Conservation (phyloP, 1,284 basidiomycete genomes). For the Heliocybe sulcata region DNA sequence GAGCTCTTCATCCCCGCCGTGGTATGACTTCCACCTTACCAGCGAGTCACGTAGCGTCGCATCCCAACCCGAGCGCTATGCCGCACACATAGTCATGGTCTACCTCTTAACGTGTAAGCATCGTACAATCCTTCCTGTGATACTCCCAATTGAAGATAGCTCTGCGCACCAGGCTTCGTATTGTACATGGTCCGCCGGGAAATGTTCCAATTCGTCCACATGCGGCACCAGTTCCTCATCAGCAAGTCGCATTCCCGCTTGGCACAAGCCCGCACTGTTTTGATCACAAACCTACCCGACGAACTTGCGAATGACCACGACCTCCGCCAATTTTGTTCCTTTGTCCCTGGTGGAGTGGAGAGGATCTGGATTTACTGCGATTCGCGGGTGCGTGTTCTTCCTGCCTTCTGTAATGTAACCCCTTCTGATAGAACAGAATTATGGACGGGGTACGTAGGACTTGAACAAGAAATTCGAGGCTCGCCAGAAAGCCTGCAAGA, state of each 20-base stretch:
- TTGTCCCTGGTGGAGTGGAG: constrained; percentile 74
- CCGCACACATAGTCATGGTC: constrained; percentile 38
- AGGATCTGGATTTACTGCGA: constrained; percentile 70
- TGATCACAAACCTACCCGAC: constrained; percentile 68
- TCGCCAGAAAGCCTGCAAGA: constrained; percentile 46
- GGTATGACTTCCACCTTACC: not conserved
- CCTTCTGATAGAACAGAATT: too few species aligned
- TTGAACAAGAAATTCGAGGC: constrained; percentile 59
- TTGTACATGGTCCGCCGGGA: constrained; percentile 65
- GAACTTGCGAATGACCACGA: constrained; percentile 53
- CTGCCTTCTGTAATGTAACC: too few species aligned
- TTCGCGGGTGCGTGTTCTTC: constrained; percentile 18
- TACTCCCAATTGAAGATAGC: not conserved
- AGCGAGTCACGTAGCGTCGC: constrained; percentile 15
- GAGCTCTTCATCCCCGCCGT: constrained; percentile 9
- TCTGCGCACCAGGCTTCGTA: constrained; percentile 44
- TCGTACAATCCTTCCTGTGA: not conserved
- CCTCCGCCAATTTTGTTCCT: constrained; percentile 55
- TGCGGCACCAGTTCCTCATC: constrained; percentile 67
- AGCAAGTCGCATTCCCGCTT: constrained; percentile 52
- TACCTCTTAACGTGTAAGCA: constrained; percentile 38
- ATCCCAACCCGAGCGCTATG: constrained; percentile 32
- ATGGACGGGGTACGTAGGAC: too few species aligned
- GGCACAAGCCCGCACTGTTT: constrained; percentile 71
- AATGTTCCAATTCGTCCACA: constrained; percentile 55